Conservation (phyloP, 441 rosid genomes). For the Euphorbia schlechtendalii region DNA sequence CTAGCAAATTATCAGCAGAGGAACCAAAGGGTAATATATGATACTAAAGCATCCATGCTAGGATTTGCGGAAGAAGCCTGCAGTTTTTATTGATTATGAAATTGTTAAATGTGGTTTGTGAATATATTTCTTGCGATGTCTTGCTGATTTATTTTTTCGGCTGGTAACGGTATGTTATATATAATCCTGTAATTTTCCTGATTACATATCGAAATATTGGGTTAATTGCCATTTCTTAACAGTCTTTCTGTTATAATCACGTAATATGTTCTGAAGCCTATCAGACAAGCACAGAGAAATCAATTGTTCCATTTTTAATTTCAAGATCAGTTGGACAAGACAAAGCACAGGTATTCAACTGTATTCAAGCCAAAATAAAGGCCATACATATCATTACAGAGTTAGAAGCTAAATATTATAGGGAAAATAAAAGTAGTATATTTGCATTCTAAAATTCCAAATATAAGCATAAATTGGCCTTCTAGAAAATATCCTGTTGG, state of each 20-base stretch:
- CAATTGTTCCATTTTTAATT: background rate
- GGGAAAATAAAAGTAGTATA: background rate
- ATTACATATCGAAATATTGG: constrained; percentile 6
- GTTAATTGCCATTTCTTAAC: background rate
- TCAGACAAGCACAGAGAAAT: background rate
- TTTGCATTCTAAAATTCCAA: background rate
- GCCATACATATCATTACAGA: too few relatives aligned
- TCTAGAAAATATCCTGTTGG: background rate
- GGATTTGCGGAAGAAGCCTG: constrained; percentile 82
- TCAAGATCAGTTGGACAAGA: background rate
- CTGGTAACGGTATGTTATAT: constrained; percentile 3
- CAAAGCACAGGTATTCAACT: background rate
- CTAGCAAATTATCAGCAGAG: constrained; percentile 87
- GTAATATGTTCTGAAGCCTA: background rate
- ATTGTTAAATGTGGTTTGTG: constrained; percentile 3
- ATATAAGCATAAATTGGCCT: constrained; percentile 3
- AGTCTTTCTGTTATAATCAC: background rate
- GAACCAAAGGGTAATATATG: constrained; percentile 80
- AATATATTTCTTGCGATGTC: constrained; percentile 10
- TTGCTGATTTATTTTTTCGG: constrained; percentile 2
- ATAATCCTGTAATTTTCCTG: constrained; percentile 4
- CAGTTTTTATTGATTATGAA: constrained; percentile 31
- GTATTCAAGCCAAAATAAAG: background rate
- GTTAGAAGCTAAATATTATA: background rate
- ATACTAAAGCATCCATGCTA: constrained; percentile 52